Conservation (phyloP, 2,329 filamentous ascomycete species). For the Fusarium sacchari region DNA sequence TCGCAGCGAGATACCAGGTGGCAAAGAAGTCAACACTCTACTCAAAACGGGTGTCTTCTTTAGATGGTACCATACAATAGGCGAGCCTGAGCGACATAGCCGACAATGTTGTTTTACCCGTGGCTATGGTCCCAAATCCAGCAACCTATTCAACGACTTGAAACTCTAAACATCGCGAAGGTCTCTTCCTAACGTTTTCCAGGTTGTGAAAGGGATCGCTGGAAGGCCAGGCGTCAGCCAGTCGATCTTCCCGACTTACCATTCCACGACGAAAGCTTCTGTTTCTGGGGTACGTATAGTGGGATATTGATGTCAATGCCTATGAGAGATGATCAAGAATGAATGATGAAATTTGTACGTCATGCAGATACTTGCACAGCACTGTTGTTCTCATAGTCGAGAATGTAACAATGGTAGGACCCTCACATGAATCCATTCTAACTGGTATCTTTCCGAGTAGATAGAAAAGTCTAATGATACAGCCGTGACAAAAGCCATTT, state of each 20-base stretch:
- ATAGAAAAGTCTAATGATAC: conserved; percentile 2
- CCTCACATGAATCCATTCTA: not conserved
- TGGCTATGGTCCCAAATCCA: not conserved
- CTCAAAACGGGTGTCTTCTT: not conserved
- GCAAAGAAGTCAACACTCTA: not conserved
- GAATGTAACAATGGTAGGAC: not conserved
- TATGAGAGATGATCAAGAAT: not conserved
- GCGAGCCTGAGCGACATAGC: not conserved
- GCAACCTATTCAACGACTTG: not conserved
- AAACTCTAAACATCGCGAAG: no score
- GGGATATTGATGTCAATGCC: not conserved
- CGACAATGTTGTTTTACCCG: not conserved
- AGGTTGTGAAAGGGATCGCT: not conserved
- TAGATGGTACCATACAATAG: no score
- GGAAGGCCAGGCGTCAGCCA: not conserved
- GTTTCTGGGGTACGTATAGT: not conserved
- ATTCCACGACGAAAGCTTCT: not conserved
- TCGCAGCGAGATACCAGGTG: not conserved
- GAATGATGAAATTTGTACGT: not conserved
- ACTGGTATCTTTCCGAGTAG: not conserved
- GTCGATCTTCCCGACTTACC: not conserved
- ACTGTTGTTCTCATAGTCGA: not conserved
- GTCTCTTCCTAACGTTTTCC: not conserved
- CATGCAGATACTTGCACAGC: not conserved
- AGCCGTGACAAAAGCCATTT: not conserved